Conservation (phyloP, 2,329 filamentous ascomycete genomes). For the Fonsecaea nubica region DNA sequence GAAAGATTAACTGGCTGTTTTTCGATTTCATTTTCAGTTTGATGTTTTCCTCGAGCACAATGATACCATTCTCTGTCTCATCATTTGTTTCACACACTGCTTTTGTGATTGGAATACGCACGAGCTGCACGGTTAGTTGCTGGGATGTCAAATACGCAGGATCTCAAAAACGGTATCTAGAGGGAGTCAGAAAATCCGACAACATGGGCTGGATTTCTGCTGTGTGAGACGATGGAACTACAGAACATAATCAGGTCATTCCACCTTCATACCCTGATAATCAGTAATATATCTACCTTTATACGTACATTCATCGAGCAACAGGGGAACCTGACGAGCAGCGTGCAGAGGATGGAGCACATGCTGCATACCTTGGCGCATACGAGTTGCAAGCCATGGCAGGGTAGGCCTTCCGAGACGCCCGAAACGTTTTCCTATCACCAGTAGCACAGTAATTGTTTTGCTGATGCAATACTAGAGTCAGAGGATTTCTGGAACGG, state of each 20-base stretch:
- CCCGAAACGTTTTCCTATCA: neutral
- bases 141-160: neutral
- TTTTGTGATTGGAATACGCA: slow-evolving; percentile 18
- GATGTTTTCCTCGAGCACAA: slow-evolving; percentile 4
- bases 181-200: slow-evolving; percentile 3
- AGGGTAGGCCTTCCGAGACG: neutral
- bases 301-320: neutral
- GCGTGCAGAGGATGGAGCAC: neutral
- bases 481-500: neutral
- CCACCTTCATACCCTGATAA: slow-evolving; percentile 17
- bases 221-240: slow-evolving; percentile 9
- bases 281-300: slow-evolving; percentile 8
- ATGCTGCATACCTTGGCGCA: neutral
- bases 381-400: neutral
- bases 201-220: neutral
- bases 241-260: slow-evolving; percentile 16
- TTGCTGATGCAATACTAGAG: slow-evolving; percentile 1
- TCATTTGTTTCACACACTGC: slow-evolving; percentile 14
- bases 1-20: slow-evolving; percentile 41
- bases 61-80: slow-evolving; percentile 23
- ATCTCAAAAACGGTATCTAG: slow-evolving; percentile 14
- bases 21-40: neutral
- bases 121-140: slow-evolving; percentile 14
- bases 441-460: neutral
- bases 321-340: neutral